Evolutionary conservation across 2,329 filamentous ascomycete species (phyloP).

Genomic region (Fusarium pseudonygamai): DNA sequence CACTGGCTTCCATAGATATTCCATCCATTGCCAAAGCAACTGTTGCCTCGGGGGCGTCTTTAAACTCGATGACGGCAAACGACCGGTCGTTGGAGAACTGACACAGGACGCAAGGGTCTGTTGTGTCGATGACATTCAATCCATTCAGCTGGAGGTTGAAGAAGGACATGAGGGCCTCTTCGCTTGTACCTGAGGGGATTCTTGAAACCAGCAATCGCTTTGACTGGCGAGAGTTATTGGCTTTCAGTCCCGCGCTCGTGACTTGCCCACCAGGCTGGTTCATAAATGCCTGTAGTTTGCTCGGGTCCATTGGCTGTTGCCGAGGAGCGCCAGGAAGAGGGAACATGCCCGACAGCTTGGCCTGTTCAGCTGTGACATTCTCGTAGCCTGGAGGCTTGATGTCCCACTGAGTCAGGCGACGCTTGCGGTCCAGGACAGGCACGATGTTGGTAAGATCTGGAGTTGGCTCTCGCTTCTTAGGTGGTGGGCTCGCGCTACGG

Average conservation of each 20-base stretch:
- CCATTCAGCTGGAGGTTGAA: constrained; percentile 98
- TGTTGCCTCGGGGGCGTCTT: constrained; percentile 85
- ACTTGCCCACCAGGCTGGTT: constrained; percentile 80
- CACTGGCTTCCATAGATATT: constrained; percentile 83
- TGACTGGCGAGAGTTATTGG: constrained; percentile 90
- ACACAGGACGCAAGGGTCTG: constrained; percentile 85
- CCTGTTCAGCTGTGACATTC: constrained; percentile 97
- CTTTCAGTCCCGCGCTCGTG: constrained; percentile 84
- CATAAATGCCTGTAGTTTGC: constrained; percentile 94
- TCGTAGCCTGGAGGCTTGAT: constrained; percentile 99
- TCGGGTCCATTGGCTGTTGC: constrained; percentile 94
- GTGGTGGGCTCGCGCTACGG: constrained; percentile 81
- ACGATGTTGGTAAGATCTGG: constrained; percentile 90
- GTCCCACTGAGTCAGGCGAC: constrained; percentile 97
- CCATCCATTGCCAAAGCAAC: constrained; percentile 91
- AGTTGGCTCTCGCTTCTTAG: constrained; percentile 93
- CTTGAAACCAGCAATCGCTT: constrained; percentile 93
- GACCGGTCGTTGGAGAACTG: constrained; percentile 81
- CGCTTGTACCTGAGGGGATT: constrained; percentile 75
- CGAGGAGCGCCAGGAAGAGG: constrained; percentile 93
- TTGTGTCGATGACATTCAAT: constrained; percentile 86
- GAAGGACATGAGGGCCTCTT: constrained; percentile 81
- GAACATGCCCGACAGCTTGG: constrained; percentile 99
- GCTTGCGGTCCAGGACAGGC: constrained; percentile 85
- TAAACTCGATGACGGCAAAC: constrained; percentile 93